Evolutionary conservation across 345 rosid genomes (phyloP), one percentile per base, ranked within the genome.

Genomic region (Lenwebbia sp.): DNA sequence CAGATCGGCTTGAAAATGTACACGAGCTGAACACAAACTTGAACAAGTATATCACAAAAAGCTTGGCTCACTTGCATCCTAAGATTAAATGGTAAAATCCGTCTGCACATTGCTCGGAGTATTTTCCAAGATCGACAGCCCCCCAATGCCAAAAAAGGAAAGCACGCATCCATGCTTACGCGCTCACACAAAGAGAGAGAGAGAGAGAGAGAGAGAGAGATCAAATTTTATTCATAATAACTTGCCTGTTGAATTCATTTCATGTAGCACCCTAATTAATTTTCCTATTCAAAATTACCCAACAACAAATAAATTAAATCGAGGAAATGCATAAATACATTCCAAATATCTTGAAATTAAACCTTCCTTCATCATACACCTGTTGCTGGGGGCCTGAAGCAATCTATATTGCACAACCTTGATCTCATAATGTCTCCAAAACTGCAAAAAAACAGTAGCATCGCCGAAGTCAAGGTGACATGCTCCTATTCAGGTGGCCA

Each of bases 341-440:
- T 86, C 84, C 75, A 87, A 82, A 85, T 84, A 54, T 51, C 83
- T 82, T 62, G 88, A 88, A 86, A 53, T 30, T 26, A 75, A 54
- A 86, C 90, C 84, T 55, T 86, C 83, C 88, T 55, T 62, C 88
- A 37, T 88, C 87, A 92, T 55, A 89, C 51, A 50, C 93, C 89
- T 54, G 98, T 89, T 52, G 94, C 88, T 1, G 96, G 93, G 41
- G 98, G 95, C 94, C 87, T 94, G 92, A 97, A 97, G 90, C 99
- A 97, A 92, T 92, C 95, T 65, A 97, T 95, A 89, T 96, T 96
- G 96, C 98, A 94, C 28, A 96, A 88, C 87, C 96, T 91, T 4
- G 99, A 95, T 88, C 98, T 94, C 91, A 94, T 93, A 92, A 96
- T 95, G 86, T 62, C 93, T 57, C 99, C 98, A 85, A 96, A 92